phyloP scores from a whole-genome alignment of 2,329 filamentous ascomycete genomes.

The Hypoxylon sp. region DNA sequence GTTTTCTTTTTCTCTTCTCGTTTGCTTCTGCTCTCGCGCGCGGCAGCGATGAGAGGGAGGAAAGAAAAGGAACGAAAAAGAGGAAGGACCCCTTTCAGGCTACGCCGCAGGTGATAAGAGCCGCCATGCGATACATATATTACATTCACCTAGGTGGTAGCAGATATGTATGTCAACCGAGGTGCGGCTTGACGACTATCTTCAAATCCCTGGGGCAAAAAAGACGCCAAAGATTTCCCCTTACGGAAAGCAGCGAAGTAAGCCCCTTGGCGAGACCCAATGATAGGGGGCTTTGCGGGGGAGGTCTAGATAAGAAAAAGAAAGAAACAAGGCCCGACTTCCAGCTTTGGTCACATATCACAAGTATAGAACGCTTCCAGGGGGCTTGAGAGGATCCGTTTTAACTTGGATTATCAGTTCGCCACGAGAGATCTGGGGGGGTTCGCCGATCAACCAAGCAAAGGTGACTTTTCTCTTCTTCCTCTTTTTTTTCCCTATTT shows the following conservation, averaged over 20 bases:
- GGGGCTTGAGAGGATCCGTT: no score
- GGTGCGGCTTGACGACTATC: background rate
- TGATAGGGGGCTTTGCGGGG: constrained; percentile 24
- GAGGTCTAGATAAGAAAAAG: constrained; percentile 19
- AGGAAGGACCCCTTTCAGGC: background rate
- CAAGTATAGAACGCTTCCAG: no score
- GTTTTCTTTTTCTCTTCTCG: no score
- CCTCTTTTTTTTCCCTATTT: no score
- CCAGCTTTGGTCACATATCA: no score
- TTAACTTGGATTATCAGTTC: no score
- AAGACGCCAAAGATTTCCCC: no score
- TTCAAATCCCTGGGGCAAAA: no score
- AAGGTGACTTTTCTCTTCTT: no score
- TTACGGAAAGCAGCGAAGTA: background rate
- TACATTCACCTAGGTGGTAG: background rate
- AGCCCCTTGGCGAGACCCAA: constrained; percentile 11
- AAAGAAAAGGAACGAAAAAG: background rate
- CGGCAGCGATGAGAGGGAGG: background rate
- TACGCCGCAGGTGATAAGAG: constrained; percentile 7
- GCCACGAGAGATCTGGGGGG: no score
- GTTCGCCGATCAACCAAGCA: no score
- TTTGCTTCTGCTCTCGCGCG: constrained; percentile 1
- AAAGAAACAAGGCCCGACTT: background rate
- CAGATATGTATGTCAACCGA: no score
- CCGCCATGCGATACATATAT: constrained; percentile 19